Evolutionary conservation across 129 eudicot genomes (phyloP).

Genomic region (Rutidosis leptorrhynchoides): DNA sequence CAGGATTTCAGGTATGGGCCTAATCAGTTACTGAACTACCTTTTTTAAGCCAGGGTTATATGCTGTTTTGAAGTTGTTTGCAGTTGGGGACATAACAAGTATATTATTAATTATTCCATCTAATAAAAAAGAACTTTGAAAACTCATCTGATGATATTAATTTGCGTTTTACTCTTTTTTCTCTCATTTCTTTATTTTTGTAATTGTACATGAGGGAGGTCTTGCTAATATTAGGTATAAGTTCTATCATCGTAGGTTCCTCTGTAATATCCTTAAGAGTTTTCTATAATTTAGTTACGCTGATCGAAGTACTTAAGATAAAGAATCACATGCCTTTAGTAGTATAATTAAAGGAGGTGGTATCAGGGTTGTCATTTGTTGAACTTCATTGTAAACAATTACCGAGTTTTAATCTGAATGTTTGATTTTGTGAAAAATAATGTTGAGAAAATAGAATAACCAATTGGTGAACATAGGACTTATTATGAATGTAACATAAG

Average conservation of each 20-base stretch:
- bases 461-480: background rate
- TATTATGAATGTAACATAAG: constrained; percentile 4
- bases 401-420: background rate
- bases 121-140: background rate
- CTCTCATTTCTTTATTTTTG: constrained; percentile 10
- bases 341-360: constrained; percentile 9
- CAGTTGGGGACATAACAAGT: constrained; percentile 1
- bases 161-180: constrained; percentile 9
- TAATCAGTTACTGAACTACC: background rate
- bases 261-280: background rate
- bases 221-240: background rate
- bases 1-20: constrained; percentile 55
- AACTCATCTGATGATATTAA: background rate
- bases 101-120: background rate
- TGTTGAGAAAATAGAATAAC: background rate
- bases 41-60: background rate
- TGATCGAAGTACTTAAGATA: background rate
- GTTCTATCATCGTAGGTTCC: constrained; percentile 11
- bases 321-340: constrained; percentile 6
- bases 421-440: background rate
- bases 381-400: background rate
- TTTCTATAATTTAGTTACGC: background rate
- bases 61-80: constrained; percentile 11
- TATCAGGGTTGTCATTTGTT: constrained; percentile 16
- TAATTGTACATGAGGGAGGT: background rate